phyloP scores from a whole-genome alignment of 1,139 yeast species.

The Tardiomyces blankii region DNA sequence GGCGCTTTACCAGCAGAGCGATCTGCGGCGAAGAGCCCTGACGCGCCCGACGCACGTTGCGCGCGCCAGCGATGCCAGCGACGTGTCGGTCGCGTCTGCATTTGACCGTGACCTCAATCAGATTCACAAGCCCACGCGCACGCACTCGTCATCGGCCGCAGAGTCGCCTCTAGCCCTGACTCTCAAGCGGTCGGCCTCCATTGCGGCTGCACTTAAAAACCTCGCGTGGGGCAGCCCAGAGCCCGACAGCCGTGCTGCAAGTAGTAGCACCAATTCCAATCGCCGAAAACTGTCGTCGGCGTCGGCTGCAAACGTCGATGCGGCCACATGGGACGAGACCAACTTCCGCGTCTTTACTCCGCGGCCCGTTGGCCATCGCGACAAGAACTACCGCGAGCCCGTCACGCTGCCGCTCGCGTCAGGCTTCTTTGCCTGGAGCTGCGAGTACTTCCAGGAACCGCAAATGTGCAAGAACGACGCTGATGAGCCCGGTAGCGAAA shows the following conservation, averaged over 20 bases:
- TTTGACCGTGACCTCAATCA: background rate
- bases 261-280: background rate
- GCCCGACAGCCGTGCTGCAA: background rate
- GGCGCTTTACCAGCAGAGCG: background rate
- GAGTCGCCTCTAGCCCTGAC: constrained; percentile 16
- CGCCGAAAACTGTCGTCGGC: constrained; percentile 1
- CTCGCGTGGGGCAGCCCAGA: constrained; percentile 20
- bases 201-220: constrained; percentile 25
- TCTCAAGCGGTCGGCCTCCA: constrained; percentile 26
- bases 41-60: background rate
- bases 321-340: background rate
- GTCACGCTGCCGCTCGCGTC: constrained; percentile 44
- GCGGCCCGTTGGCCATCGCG: background rate
- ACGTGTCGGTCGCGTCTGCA: background rate
- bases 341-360: background rate
- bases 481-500: constrained; percentile 90
- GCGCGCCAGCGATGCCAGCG: background rate
- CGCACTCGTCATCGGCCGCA: background rate
- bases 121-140: background rate
- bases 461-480: constrained; percentile 80
- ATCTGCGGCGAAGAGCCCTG: background rate
- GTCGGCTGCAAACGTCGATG: background rate
- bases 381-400: constrained; percentile 4
- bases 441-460: constrained; percentile 94
- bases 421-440: constrained; percentile 75